Evolutionary conservation across 257 asterid species (phyloP).

Genomic region (Echites panduratus): DNA sequence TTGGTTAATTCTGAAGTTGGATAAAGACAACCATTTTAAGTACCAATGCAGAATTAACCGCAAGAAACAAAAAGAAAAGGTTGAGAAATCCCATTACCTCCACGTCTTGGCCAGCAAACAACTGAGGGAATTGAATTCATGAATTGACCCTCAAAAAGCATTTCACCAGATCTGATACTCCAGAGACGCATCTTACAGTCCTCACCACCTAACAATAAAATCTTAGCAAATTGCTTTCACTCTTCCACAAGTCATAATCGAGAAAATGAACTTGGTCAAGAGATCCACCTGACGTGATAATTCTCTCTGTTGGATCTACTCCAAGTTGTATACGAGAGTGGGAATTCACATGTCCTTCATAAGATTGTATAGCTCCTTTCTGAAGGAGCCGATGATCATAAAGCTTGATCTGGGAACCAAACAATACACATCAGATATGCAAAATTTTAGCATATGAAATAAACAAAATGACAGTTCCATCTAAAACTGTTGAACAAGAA

Average conservation of each 20-base stretch:
- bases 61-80: background rate
- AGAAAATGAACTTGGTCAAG: background rate
- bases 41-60: background rate
- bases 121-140: slow-evolving; percentile 60
- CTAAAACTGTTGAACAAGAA: background rate
- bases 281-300: slow-evolving; percentile 62
- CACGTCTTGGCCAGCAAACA: slow-evolving; percentile 68
- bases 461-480: background rate
- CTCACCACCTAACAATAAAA: slow-evolving; percentile 64
- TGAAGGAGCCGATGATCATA: slow-evolving; percentile 71
- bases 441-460: background rate
- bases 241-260: background rate
- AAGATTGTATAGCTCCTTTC: slow-evolving; percentile 74
- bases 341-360: slow-evolving; percentile 70
- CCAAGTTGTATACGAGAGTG: slow-evolving; percentile 78
- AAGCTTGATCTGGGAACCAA: slow-evolving; percentile 56
- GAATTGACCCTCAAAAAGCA: slow-evolving; percentile 59
- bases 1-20: background rate
- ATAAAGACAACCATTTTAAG: background rate
- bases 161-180: slow-evolving; percentile 75
- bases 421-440: background rate
- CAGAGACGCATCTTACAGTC: slow-evolving; percentile 76
- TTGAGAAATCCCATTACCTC: slow-evolving; percentile 25
- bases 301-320: slow-evolving; percentile 77
- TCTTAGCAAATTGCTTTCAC: background rate